A percentile compares a stretch with the other conserved stretches of the same genome.
Conservation (phyloP, 2,329 filamentous ascomycete genomes). For the Phyllosticta citriasiana region DNA sequence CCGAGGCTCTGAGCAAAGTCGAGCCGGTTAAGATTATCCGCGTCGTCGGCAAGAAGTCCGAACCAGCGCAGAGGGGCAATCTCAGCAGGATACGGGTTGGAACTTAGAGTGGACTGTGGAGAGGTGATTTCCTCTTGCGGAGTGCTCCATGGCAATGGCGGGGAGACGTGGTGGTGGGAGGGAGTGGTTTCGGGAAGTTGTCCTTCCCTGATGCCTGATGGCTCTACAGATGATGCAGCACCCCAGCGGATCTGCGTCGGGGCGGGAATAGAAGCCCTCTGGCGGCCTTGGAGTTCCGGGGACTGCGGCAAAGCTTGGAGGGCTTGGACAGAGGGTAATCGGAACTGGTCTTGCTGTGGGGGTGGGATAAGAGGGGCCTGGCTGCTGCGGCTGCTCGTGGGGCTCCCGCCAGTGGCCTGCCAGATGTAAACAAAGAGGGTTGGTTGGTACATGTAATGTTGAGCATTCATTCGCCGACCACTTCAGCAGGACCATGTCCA, state of each 20-base stretch:
- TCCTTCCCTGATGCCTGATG: not conserved
- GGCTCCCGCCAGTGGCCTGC: not conserved
- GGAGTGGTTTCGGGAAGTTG: not conserved
- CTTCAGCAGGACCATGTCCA: not conserved
- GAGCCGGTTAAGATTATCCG: constrained; percentile 8
- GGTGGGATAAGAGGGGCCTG: not conserved
- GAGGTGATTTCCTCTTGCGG: constrained; percentile 3
- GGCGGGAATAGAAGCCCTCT: not conserved
- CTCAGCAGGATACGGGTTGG: constrained; percentile 7
- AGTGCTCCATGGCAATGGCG: not conserved
- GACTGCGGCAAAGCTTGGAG: constrained; percentile 3
- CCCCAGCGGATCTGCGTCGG: constrained; percentile 8
- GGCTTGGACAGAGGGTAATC: constrained; percentile 4
- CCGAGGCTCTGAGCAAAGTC: not conserved
- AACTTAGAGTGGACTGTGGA: constrained; percentile 9
- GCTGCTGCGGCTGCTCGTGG: constrained; percentile 1
- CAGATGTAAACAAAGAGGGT: not conserved
- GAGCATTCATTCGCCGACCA: not conserved
- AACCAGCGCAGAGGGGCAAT: constrained; percentile 10
- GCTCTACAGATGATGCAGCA: constrained; percentile 3
- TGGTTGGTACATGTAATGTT: not conserved
- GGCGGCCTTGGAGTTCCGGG: not conserved
- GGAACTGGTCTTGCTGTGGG: not conserved
- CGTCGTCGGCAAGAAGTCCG: constrained; percentile 11
- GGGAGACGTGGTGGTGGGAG: constrained; percentile 2